Base-by-base conservation (phyloP, 2,329 filamentous ascomycete species). In the Colletotrichum coccodes region DNA sequence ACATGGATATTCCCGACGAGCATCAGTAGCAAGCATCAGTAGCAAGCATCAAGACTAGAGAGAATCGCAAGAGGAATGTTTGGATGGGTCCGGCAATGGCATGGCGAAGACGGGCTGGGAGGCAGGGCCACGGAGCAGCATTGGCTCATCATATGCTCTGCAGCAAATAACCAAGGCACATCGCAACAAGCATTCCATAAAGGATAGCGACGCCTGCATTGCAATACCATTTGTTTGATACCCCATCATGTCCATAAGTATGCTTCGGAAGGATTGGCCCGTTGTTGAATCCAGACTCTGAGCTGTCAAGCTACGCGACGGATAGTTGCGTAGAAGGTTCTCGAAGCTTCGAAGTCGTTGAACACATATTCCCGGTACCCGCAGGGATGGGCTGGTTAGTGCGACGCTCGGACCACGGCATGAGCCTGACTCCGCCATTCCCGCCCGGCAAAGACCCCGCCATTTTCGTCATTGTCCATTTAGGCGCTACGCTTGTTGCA, bases 1-100 rank as follows among this genome's bases (percentile, higher is more conserved):
- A 84, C 54, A 79, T 84, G 74, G 82, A 83, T 8, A 72, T 79
- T 49, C 70, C 74, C 7, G 73, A 77, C 32, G 72, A 73, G 44
- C 68, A 73, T 52, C 63, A 72, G 16, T 70, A 70, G 59, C n/a
- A n/a, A n/a, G n/a, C n/a, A n/a, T n/a, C n/a, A n/a, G n/a, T n/a
- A n/a, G n/a, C n/a, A n/a, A n/a, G n/a, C 61, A 34, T 38, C 36
- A 46, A 60, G 47, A 65, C 40, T 68, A 52, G 49, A 65, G 58
- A 32, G 54, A 40, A 49, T 60, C 47, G 26, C 14, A 34, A 23
- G 59, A 56, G n/a, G 42, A 23, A 44, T 30, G 21, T 44, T 30
- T 14, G 23, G 47, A 28, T 21, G 44, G 54, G 60, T 40, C 47
- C 46, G 26, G 38, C 53, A 49, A 50, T 40, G 21, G 53, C 49